Percentiles rank a stretch among this genome's conserved stretches.
Evolutionary conservation across 148 eudicot genomes (phyloP).

Genomic region (Cornus suecica): DNA sequence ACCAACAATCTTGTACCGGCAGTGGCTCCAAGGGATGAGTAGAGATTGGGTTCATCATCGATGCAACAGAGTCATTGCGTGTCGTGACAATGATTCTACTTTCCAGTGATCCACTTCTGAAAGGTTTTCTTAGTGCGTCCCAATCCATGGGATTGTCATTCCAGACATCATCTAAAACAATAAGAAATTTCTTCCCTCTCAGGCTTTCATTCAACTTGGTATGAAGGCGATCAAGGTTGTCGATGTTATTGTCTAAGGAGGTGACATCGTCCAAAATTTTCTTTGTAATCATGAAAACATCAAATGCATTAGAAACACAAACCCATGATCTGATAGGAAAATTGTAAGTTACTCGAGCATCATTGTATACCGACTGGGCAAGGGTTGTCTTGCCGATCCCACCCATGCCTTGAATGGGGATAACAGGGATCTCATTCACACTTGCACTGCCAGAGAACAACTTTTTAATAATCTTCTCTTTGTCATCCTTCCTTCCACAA

Average conservation of each 20-base stretch:
- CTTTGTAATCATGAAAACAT: slow-evolving; percentile 11
- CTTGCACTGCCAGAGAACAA: neutral
- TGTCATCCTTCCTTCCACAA: slow-evolving; percentile 5
- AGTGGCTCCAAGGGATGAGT: too few relatives aligned
- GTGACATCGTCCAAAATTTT: neutral
- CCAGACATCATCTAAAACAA: slow-evolving; percentile 20
- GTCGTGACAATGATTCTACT: too few relatives aligned
- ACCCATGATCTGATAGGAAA: slow-evolving; percentile 21
- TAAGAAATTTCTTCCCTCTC: slow-evolving; percentile 4
- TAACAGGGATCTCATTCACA: neutral
- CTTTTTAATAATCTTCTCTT: neutral
- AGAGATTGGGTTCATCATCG: too few relatives aligned
- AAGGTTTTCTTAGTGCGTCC: slow-evolving; percentile 5
- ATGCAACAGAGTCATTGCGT: too few relatives aligned
- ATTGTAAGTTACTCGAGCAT: neutral
- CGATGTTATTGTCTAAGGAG: too few relatives aligned
- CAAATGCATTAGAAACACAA: slow-evolving; percentile 19
- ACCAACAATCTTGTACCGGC: too few relatives aligned
- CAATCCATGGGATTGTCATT: neutral
- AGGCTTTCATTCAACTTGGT: neutral
- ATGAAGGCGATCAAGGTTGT: neutral
- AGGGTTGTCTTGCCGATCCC: slow-evolving; percentile 23
- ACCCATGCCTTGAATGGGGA: slow-evolving; percentile 18
- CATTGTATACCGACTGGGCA: slow-evolving; percentile 18
- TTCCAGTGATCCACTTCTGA: too few relatives aligned